Evolutionary conservation across 768 basidiomycete genomes (phyloP).

Genomic region (Lactarius vividus): DNA sequence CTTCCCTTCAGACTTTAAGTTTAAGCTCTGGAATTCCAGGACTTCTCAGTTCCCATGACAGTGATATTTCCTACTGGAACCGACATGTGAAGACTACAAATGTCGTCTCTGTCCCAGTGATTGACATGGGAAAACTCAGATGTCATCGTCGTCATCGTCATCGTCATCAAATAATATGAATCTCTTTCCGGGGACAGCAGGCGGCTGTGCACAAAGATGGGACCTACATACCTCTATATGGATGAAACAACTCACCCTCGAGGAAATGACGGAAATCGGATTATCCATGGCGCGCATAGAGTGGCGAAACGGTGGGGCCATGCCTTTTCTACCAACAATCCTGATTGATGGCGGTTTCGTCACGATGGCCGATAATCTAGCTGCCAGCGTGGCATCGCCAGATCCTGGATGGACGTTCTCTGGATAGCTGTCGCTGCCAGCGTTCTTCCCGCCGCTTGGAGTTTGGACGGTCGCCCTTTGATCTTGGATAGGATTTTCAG

Average conservation of each 20-base stretch:
- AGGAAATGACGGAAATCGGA: neutral
- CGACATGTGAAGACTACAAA: neutral
- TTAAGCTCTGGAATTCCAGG: no score
- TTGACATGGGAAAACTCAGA: constrained; percentile 16
- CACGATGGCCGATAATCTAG: neutral
- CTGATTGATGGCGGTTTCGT: neutral
- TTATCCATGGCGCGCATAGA: neutral
- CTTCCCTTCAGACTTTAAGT: neutral
- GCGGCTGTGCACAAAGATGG: neutral
- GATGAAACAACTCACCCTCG: constrained; percentile 12
- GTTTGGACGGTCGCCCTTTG: constrained; percentile 6
- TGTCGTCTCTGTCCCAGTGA: neutral
- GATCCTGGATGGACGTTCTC: neutral
- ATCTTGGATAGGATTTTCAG: neutral
- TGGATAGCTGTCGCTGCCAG: neutral
- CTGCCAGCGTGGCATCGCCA: neutral
- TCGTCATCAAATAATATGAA: constrained; percentile 34
- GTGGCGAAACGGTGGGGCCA: neutral
- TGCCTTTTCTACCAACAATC: constrained; percentile 4
- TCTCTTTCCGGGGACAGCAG: constrained; percentile 30
- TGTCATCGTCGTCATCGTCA: constrained; percentile 31
- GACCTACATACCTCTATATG: constrained; percentile 1
- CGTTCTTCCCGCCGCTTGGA: constrained; percentile 3
- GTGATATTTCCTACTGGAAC: neutral
- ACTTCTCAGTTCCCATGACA: constrained; percentile 6